Evolutionary conservation across 441 rosid genomes (phyloP), one percentile per base, ranked within the genome.

Genomic region (Mallotus repandus): DNA sequence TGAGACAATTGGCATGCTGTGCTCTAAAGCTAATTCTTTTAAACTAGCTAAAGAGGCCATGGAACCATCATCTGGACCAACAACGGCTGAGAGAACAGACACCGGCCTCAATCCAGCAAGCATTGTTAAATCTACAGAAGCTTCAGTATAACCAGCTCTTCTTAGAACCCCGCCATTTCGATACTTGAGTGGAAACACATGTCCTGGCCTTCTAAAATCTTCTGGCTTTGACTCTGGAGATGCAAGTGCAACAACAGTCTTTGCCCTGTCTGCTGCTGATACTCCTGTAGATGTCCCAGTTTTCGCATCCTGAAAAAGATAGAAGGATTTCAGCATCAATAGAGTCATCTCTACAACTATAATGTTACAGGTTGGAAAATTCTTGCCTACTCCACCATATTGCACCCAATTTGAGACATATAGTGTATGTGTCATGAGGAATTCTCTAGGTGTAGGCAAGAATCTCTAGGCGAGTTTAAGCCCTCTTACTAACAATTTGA

Each of bases 111-210:
- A 74, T 53, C 90, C 90, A 48, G 94, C 85, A 10, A 87, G 79
- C 73, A 81, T 74, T 70, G 89, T 84, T 77, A 91, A 74, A 85
- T 94, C 96, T 15, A 94, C 80, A 0, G 96, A 94, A 73, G 97
- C 97, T 83, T 94, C 96, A 0, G 98, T 91, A 80, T 90, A 96
- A n/a, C 93, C 94, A 18, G 94, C 93, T 81, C 98, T 88, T 61
- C 97, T 82, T 25, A 90, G 72, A 66, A 94, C 90, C 56, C 98
- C 98, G 21, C 97, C 98, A 0, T 84, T 86, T 65, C 94, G 77
- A 79, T 91, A 90, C 86, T 89, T 90, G 8, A 94, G 89, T 22
- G 97, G 97, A 74, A 94, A 94, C 19, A 91, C 96, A 70, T 91
- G 97, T 10, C 96, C 98, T n/a, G 97, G 94, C 76, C 83, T 87